Evolutionary conservation across 768 basidiomycete genomes (phyloP), one percentile per base, ranked within the genome.

Genomic region (Mycena haematopus): DNA sequence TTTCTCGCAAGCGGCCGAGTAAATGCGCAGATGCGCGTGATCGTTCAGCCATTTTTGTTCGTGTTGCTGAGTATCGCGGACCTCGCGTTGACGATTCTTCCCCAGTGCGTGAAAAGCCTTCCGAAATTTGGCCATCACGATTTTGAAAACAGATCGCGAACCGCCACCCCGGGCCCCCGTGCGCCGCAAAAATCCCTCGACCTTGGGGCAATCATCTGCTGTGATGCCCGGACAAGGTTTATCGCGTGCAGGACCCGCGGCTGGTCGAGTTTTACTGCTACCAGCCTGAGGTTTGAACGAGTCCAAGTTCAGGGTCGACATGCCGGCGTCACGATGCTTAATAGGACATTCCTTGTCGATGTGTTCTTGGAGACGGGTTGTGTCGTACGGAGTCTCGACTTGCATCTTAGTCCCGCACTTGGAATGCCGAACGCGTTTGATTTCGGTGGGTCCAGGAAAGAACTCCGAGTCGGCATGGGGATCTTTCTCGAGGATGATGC

Each of bases 41-140:
- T 58, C 49, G 38, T 58, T 58, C 5, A 25, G 19, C 57, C 57
- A 58, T n/a, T 51, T 58, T n/a, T 42, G 40, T n/a, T 42, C 40
- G 40, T 42, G 40, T 5, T 42, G 19, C 19, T 42, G 40, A 1
- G 21, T 40, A 25, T 51, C 49, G 11, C n/a, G 49, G 2, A 58
- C 57, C 49, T 58, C 36, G n/a, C 21, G 2, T 27, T 58, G 33
- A 2, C n/a, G 38, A 5, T 42, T 33, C 1, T 13, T 2, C 8
- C 6, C 7, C 56, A 58, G 13, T 13, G 3, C 7, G 27, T 35
- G 27, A 19, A 58, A 58, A 1, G 57, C 47, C 27, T 40, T 51
- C 11, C 29, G 5, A n/a, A 58, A 58, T 27, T n/a, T 38, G 19
- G 27, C 35, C 49, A 21, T 50, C 25, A 38, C 57, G 6, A 58